phyloP scores from a whole-genome alignment of 192 early-diverging fungal species.

The Anaeromyces robustus region DNA sequence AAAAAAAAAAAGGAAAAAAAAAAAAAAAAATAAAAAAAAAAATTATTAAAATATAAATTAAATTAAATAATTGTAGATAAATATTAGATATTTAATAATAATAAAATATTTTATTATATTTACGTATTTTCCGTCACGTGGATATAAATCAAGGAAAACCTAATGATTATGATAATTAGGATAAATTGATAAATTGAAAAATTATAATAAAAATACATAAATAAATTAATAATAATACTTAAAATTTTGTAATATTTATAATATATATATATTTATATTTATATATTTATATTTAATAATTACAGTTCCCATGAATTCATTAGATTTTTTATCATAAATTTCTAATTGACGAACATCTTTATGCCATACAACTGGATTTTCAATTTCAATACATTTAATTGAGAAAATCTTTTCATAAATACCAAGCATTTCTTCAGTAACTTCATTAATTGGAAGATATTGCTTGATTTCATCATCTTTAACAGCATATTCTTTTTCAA shows the following conservation, averaged over 20 bases:
- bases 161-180: neutral
- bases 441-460: slow-evolving; percentile 53
- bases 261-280: too few species aligned
- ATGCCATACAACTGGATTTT: slow-evolving; percentile 52
- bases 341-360: slow-evolving; percentile 61
- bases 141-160: slow-evolving; percentile 6
- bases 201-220: too few species aligned
- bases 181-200: too few species aligned
- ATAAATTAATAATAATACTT: too few species aligned
- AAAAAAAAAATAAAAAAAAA: too few species aligned
- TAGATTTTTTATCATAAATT: slow-evolving; percentile 48
- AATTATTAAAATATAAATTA: too few species aligned
- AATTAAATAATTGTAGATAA: too few species aligned
- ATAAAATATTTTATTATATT: neutral
- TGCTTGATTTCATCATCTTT: slow-evolving; percentile 66
- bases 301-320: slow-evolving; percentile 10
- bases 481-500: slow-evolving; percentile 57
- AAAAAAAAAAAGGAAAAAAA: too few species aligned
- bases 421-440: slow-evolving; percentile 50
- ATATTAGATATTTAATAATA: too few species aligned
- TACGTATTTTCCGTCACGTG: slow-evolving; percentile 41
- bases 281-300: neutral
- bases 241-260: too few species aligned
- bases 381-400: slow-evolving; percentile 49
- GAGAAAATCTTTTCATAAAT: slow-evolving; percentile 63